These are phyloP conservation scores for Mycoemilia scoparia DNA, from an alignment of 192 early-diverging fungal genomes.

Conservation along the genomic window DNA sequence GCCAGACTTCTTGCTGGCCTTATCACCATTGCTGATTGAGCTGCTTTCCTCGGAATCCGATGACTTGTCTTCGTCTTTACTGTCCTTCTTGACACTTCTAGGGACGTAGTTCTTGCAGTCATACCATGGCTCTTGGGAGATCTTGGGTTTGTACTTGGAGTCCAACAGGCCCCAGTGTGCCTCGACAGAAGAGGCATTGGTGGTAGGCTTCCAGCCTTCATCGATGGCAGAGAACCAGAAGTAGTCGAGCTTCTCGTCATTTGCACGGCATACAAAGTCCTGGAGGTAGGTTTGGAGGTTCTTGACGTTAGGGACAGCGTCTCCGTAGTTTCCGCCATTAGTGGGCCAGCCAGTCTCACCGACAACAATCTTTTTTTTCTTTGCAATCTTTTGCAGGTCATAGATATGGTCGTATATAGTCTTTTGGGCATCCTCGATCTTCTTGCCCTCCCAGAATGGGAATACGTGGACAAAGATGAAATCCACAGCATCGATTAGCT, in stretches of 20 bases:
- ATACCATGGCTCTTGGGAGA: constrained; percentile 19
- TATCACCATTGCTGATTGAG: no score
- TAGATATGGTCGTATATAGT: constrained; percentile 36
- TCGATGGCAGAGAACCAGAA: constrained; percentile 52
- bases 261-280: constrained; percentile 41
- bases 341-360: constrained; percentile 59
- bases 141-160: constrained; percentile 26
- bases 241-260: constrained; percentile 32
- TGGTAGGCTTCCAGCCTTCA: constrained; percentile 43
- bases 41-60: no score
- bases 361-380: constrained; percentile 31
- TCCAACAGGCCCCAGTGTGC: constrained; percentile 28
- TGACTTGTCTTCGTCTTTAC: no score
- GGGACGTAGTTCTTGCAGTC: constrained; percentile 26
- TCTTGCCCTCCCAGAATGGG: constrained; percentile 44
- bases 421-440: constrained; percentile 22
- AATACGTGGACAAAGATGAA: constrained; percentile 43
- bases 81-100: no score
- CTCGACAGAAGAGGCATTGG: constrained; percentile 31
- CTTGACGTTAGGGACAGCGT: constrained; percentile 30
- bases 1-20: no score
- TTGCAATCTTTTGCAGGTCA: constrained; percentile 25
- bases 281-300: constrained; percentile 43
- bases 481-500: constrained; percentile 33
- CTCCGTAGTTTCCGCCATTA: constrained; percentile 19